These are phyloP conservation scores for Dioscorea alata DNA, from an alignment of 106 monocot genomes.

Conservation along the genomic window DNA sequence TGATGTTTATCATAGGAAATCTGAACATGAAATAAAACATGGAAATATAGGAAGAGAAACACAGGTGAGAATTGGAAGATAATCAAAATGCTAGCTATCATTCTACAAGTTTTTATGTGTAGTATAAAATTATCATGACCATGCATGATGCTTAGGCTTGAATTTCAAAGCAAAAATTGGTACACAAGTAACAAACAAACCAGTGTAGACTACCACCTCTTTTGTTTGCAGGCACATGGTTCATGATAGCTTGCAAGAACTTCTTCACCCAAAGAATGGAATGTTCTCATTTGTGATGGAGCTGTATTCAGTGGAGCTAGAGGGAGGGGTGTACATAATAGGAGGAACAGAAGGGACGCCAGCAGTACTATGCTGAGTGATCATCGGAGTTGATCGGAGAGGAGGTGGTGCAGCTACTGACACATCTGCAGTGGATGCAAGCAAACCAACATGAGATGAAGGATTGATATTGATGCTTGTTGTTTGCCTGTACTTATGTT, in stretches of 20 bases:
- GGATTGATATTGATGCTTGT: slow-evolving; percentile 15
- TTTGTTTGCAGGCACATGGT: background rate
- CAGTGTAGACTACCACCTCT: background rate
- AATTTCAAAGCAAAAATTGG: background rate
- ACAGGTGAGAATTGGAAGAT: background rate
- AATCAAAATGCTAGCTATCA: background rate
- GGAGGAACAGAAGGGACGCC: slow-evolving; percentile 23
- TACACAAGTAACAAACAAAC: background rate
- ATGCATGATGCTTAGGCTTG: background rate
- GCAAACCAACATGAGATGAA: slow-evolving; percentile 24
- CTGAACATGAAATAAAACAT: background rate
- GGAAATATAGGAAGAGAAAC: background rate
- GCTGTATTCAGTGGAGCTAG: slow-evolving; percentile 84
- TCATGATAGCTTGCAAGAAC: background rate
- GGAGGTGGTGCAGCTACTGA: slow-evolving; percentile 23
- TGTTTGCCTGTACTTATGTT: slow-evolving; percentile 44
- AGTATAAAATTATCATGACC: background rate
- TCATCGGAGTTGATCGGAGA: background rate
- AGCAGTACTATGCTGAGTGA: background rate
- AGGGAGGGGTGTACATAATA: slow-evolving; percentile 59
- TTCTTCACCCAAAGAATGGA: slow-evolving; percentile 57
- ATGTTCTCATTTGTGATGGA: slow-evolving; percentile 86
- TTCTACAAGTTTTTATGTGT: too few species aligned
- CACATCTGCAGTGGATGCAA: slow-evolving; percentile 11
- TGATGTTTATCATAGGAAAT: background rate